phyloP scores from a whole-genome alignment of 371 early-diverging fungal genomes.

The Massospora cicadina region DNA sequence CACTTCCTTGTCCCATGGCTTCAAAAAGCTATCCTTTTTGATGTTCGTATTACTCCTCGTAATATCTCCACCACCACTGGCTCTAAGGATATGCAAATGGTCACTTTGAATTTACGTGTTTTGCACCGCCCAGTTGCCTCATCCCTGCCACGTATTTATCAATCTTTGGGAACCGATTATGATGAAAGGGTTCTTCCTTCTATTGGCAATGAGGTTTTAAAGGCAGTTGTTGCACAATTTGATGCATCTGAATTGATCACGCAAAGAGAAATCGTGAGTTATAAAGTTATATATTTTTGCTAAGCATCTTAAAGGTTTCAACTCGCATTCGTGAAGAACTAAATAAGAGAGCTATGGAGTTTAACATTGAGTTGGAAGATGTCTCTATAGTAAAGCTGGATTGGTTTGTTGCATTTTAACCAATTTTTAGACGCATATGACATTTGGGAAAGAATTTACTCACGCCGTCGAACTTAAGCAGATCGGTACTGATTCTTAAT shows the following conservation, averaged over 20 bases:
- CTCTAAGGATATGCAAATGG: slow-evolving; percentile 79
- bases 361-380: slow-evolving; percentile 90
- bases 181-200: slow-evolving; percentile 95
- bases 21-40: slow-evolving; percentile 56
- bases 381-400: slow-evolving; percentile 75
- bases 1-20: slow-evolving; percentile 95
- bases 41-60: slow-evolving; percentile 86
- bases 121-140: slow-evolving; percentile 76
- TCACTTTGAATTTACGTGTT: slow-evolving; percentile 82
- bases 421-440: slow-evolving; percentile 70
- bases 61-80: slow-evolving; percentile 92
- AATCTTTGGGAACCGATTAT: slow-evolving; percentile 84
- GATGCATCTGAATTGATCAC: slow-evolving; percentile 95
- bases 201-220: slow-evolving; percentile 97
- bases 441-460: slow-evolving; percentile 93
- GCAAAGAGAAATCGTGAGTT: slow-evolving; percentile 80
- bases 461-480: slow-evolving; percentile 83
- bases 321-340: slow-evolving; percentile 86
- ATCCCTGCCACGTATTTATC: slow-evolving; percentile 67
- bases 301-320: slow-evolving; percentile 32
- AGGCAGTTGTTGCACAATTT: slow-evolving; percentile 97
- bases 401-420: slow-evolving; percentile 10
- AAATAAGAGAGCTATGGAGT: slow-evolving; percentile 81
- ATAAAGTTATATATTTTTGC: background rate
- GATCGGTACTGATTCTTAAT: slow-evolving; percentile 53